Base-by-base conservation (phyloP, 2,329 filamentous ascomycete species). In the Aquanectria penicillioides region DNA sequence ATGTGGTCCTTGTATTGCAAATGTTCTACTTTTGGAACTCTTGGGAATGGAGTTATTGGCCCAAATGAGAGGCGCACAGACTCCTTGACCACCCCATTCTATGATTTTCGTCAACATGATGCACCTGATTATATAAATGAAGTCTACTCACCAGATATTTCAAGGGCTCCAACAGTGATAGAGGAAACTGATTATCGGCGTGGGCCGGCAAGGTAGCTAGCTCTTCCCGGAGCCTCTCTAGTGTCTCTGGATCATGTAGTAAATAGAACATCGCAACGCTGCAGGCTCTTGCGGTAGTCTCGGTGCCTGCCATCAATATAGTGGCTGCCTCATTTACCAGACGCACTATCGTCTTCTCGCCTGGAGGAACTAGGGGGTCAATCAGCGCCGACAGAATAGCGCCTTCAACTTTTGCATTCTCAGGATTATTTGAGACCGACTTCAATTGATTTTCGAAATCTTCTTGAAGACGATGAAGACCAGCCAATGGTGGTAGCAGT, bases 181-280 rank as follows among this genome's bases (percentile, higher is more conserved):
- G 46, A 13, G 34, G 23, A 5, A 22, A 17, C 6, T 13, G 17
- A 8, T 22, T 6, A 2, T 4, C 15, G 5, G 28, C 34, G 3
- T 18, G 5, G 17, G 25, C 23, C 12, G 46, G 23, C 10, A 49
- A 29, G 22, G 15, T 9, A 3, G 6, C 3, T 13, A 49, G 29
- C 22, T 49, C 46, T 23, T 29, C 22, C 23, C 46, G 25, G 2
- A 49, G 17, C 12, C 20, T 20, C 15, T 6, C 8, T 4, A 49
- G 6, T 9, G 33, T 37, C 11, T 23, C 12, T 15, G 17, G 26
- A 8, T 49, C 28, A 5, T 38, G 22, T 8, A 49, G 15, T 9
- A 49, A 34, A 20, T 38, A 38, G 33, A 38, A 49, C 23, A 49
- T 10, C 11, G 33, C 34, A n/a, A 49, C 22, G 11, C 46, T 49